Base-by-base conservation (phyloP, 2,329 filamentous ascomycete genomes). In the Xylaria multiplex region DNA sequence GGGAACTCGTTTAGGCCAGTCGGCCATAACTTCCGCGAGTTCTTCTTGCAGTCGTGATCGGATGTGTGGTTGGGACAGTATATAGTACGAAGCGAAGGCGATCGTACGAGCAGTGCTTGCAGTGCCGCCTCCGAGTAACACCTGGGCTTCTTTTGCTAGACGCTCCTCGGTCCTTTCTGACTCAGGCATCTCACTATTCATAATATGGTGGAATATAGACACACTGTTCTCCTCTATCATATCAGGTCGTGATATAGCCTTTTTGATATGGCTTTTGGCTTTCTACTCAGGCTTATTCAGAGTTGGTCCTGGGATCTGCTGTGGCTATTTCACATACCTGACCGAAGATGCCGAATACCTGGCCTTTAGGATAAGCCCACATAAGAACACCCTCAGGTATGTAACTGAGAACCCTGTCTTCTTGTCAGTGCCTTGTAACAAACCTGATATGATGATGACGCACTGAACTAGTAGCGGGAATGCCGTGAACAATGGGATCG, bases 31-130 rank as follows among this genome's bases (percentile, higher is more conserved):
- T 9, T 58, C 42, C 6, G 13, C 48, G n/a, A 76, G 64, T 59
- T 76, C 74, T 1, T 67, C 62, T 13, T 58, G 53, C 3, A 75
- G 63, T 2, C 66, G 32, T 45, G 50, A 14, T 2, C 59, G 42
- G 3, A 66, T 59, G 1, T 22, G 9, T 0, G 61, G 55, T 8
- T 65, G 46, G 3, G 55, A 56, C 4, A 72, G 63, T 11, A 74
- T 56, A 22, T 72, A 46, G 14, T 66, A 70, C 24, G 53, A 42
- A 1, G 63, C 48, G 9, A 58, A 63, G 45, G 45, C 57, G 7
- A 73, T 46, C 3, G 68, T 71, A 11, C 66, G 67, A 0, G 72
- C 74, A 4, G 73, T 75, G 1, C 73, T 78, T 16, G 73, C 73
- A 4, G 72, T 73, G 1, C 77, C 77, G 2, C 64, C 72, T 4